Conservation (phyloP, 2,329 filamentous ascomycete species). For the Didymella exigua region DNA sequence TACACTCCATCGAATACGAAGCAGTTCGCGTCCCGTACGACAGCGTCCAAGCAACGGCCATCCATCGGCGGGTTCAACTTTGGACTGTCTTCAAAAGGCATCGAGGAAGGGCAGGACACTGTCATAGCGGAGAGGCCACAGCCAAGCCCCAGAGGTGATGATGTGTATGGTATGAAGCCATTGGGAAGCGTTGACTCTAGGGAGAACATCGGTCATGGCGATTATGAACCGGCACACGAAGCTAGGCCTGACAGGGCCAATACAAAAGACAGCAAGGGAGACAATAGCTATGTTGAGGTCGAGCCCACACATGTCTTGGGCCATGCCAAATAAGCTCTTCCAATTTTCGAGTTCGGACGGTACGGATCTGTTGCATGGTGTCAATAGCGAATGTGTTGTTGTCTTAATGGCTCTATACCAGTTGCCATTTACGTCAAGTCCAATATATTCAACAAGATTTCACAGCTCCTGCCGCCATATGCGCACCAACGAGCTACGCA, state of each 20-base stretch:
- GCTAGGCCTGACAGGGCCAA: slow-evolving; percentile 19
- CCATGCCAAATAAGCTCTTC: not conserved
- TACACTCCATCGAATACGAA: slow-evolving; percentile 13
- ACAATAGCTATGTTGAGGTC: slow-evolving; percentile 13
- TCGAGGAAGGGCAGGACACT: slow-evolving; percentile 11
- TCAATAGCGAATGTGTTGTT: not conserved
- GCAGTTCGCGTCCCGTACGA: slow-evolving; percentile 9
- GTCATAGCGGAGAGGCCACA: slow-evolving; percentile 15
- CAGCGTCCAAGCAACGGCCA: slow-evolving; percentile 4
- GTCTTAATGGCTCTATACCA: slow-evolving; percentile 3
- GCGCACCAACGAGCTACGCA: not conserved
- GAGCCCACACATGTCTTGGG: slow-evolving; percentile 23
- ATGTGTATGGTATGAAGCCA: slow-evolving; percentile 25
- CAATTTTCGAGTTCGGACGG: not conserved
- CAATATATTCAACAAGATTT: not conserved
- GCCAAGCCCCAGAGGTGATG: slow-evolving; percentile 4
- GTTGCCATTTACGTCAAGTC: not conserved
- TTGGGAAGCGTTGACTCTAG: slow-evolving; percentile 24
- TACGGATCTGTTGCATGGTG: not conserved
- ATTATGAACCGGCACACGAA: slow-evolving; percentile 5
- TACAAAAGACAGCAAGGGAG: slow-evolving; percentile 22
- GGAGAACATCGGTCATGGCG: slow-evolving; percentile 14
- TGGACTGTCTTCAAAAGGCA: slow-evolving; percentile 13
- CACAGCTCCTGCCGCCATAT: no score
- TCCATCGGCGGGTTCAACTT: slow-evolving; percentile 20